A percentile compares a stretch with the other conserved stretches of the same genome.
These are phyloP conservation scores for slime mould (Dictyostelium discoideum) DNA, from an alignment of 78 protist genomes.

Conservation along the genomic window DNA sequence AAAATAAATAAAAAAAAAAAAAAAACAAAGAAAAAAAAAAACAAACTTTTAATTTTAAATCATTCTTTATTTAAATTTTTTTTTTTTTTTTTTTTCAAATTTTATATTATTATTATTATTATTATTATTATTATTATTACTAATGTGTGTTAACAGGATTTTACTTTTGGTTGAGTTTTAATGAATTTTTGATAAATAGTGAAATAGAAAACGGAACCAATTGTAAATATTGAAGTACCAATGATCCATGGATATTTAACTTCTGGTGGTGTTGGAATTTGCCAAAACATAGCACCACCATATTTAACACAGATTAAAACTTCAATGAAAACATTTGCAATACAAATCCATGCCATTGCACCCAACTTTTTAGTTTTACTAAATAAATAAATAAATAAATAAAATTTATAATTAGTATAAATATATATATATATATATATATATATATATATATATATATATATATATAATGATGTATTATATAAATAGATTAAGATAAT, in stretches of 20 bases:
- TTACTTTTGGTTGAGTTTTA: neutral
- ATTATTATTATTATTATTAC: too few relatives aligned
- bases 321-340: conserved; percentile 73
- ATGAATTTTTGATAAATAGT: conserved; percentile 40
- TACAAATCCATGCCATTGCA: conserved; percentile 85
- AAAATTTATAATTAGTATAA: neutral
- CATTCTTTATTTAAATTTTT: neutral
- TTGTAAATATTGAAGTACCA: conserved; percentile 16
- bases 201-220: conserved; percentile 42
- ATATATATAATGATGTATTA: too few relatives aligned
- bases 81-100: neutral
- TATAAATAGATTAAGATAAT: neutral
- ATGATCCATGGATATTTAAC: conserved; percentile 78
- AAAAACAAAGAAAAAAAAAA: too few relatives aligned
- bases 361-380: conserved; percentile 82
- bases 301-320: conserved; percentile 73
- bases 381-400: too few relatives aligned
- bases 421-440: neutral
- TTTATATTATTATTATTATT: too few relatives aligned
- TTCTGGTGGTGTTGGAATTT: conserved; percentile 50
- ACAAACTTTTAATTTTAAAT: too few relatives aligned
- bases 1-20: neutral
- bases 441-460: neutral
- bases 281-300: conserved; percentile 79
- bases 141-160: neutral